Percentiles rank a stretch among this genome's conserved stretches.
Evolutionary conservation across 2,329 filamentous ascomycete genomes (phyloP).

Genomic region (Remersonia thermophila): DNA sequence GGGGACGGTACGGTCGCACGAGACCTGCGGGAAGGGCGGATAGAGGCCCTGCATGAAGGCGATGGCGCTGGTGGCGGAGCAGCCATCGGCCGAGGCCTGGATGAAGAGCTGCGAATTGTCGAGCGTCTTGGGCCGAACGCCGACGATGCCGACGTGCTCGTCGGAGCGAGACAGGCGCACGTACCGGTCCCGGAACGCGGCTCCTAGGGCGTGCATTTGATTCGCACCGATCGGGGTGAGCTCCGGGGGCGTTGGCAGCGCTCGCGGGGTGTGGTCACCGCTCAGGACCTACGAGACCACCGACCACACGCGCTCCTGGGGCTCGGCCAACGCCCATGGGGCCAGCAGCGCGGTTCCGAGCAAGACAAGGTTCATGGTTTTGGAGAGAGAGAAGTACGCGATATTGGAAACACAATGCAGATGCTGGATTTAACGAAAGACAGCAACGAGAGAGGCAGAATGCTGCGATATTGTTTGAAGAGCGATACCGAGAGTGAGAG

Average conservation of each 20-base stretch:
- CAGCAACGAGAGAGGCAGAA: background rate
- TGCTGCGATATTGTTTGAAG: too few relatives aligned
- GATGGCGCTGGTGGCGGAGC: conserved; percentile 53
- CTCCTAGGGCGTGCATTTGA: conserved; percentile 38
- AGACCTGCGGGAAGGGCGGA: conserved; percentile 45
- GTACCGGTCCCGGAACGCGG: conserved; percentile 37
- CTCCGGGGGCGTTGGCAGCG: conserved; percentile 17
- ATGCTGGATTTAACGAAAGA: background rate
- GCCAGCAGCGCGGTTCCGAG: conserved; percentile 18
- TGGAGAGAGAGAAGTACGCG: background rate
- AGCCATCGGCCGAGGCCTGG: conserved; percentile 29
- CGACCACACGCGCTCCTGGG: conserved; percentile 34
- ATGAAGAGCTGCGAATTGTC: conserved; percentile 36
- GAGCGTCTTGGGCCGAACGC: conserved; percentile 31
- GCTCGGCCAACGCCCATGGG: conserved; percentile 21
- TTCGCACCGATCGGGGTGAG: conserved; percentile 43
- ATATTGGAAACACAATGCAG: too few relatives aligned
- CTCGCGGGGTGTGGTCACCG: conserved; percentile 40
- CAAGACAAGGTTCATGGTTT: conserved; percentile 14
- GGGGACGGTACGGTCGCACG: conserved; percentile 16
- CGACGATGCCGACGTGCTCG: conserved; percentile 27
- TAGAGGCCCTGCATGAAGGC: conserved; percentile 81
- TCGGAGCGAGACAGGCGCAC: conserved; percentile 20
- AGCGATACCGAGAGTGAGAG: too few relatives aligned
- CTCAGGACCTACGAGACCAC: conserved; percentile 37